These are phyloP conservation scores for Diplodia sapinea DNA, from an alignment of 2,329 filamentous ascomycete genomes.

Conservation along the genomic window DNA sequence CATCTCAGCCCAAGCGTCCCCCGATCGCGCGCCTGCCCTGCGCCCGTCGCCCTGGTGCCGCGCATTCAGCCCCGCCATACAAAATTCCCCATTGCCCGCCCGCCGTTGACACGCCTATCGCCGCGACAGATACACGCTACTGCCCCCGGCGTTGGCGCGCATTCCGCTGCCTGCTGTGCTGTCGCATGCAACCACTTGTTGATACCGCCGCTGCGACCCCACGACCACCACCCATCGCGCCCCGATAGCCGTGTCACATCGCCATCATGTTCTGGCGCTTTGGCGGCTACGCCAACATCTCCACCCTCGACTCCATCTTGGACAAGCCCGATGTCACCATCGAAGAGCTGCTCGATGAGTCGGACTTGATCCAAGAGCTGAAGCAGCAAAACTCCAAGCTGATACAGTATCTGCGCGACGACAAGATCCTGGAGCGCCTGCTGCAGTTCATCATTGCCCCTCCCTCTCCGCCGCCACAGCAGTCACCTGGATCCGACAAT, in stretches of 20 bases:
- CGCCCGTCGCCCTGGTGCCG: conserved; percentile 11
- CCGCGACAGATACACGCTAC: not conserved
- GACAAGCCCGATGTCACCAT: conserved; percentile 94
- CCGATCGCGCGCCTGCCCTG: not conserved
- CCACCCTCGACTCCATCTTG: conserved; percentile 93
- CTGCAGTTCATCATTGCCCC: conserved; percentile 91
- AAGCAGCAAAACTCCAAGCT: conserved; percentile 98
- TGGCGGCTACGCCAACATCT: conserved; percentile 97
- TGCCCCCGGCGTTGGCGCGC: not conserved
- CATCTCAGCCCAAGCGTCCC: not conserved
- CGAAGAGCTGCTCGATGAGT: conserved; percentile 94
- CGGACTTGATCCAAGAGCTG: conserved; percentile 93
- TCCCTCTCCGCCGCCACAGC: conserved; percentile 49
- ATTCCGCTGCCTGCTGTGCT: not conserved
- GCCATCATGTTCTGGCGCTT: conserved; percentile 99
- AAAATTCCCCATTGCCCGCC: not conserved
- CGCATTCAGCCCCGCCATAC: conserved; percentile 20
- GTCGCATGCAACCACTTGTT: conserved; percentile 26
- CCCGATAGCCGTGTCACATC: conserved; percentile 18
- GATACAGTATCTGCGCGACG: conserved; percentile 91
- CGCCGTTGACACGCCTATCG: not conserved
- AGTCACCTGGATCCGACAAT: conserved; percentile 43
- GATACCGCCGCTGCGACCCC: conserved; percentile 1
- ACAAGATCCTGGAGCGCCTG: conserved; percentile 80
- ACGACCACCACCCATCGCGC: conserved; percentile 7